Evolutionary conservation across 148 eudicot genomes (phyloP), one percentile per base, ranked within the genome.

Genomic region (Fagopyrum esculentum): DNA sequence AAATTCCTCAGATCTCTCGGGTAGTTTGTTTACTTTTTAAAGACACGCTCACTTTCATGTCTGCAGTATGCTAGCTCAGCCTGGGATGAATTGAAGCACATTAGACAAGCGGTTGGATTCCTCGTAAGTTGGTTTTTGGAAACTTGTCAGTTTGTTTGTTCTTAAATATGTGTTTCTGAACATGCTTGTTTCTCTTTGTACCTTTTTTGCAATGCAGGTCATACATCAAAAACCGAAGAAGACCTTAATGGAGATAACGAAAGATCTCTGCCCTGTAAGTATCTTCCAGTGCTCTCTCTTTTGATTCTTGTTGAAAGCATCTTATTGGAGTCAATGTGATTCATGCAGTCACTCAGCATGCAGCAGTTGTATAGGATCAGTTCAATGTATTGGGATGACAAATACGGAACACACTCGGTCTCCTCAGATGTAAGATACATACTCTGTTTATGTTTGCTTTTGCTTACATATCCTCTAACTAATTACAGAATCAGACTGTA

Each of bases 331-430:
- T n/a, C 9, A 2, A 66, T 43, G 75, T 75, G 7, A 60, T 56
- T 73, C 15, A 78, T 76, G 77, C 74, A 95, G 99, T 88, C 93
- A 63, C 90, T 95, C 72, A 95, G 99, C 83, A 87, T 95, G 81
- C 99, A 95, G 46, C 99, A 95, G 63, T 48, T 95, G 72, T 95
- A 95, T 82, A 87, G 99, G 82, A 92, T 95, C 73, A 95, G 99
- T 81, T 92, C 97, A 12, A 95, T 95, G 99, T 95, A 95, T 78
- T 95, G 99, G 99, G 99, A 95, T 69, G 99, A 92, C 89, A 95
- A 87, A 77, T 89, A 89, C 48, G 93, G 93, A 72, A 87, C 93
- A 22, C 93, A 87, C 75, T 87, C 88, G 47, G 97, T 95, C 30
- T 90, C 93, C 68, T 83, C 99, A 75, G 97, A 95, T 78, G 99